Conservation (phyloP, 108 stramenopile species). For the Skeletonema costatum region DNA sequence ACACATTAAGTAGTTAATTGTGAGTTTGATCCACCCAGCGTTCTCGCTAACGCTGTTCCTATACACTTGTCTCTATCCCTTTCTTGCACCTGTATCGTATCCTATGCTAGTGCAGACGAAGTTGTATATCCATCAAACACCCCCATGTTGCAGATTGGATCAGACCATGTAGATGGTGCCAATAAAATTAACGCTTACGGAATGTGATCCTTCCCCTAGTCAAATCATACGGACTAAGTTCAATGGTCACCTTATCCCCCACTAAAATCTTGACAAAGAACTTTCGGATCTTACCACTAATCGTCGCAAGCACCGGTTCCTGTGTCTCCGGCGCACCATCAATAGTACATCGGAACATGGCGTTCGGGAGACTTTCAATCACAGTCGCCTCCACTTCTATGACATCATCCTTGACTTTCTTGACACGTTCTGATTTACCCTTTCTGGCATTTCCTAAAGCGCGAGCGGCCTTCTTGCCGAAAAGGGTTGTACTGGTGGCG, state of each 20-base stretch:
- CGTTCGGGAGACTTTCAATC: constrained; percentile 88
- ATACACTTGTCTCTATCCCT: background rate
- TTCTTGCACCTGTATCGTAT: background rate
- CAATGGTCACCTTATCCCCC: constrained; percentile 91
- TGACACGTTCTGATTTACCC: constrained; percentile 65
- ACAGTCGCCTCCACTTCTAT: constrained; percentile 89
- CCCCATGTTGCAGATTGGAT: background rate
- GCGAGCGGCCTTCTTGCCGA: constrained; percentile 84
- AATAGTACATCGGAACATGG: constrained; percentile 91
- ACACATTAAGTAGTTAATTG: background rate
- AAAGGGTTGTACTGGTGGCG: constrained; percentile 35
- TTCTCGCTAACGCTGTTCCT: background rate
- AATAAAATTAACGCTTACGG: constrained; percentile 73
- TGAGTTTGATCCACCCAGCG: background rate
- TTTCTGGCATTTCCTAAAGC: constrained; percentile 76
- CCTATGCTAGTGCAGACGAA: background rate
- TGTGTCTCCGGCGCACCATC: constrained; percentile 84
- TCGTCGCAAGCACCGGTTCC: constrained; percentile 84
- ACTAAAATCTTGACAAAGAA: constrained; percentile 93
- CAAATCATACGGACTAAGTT: constrained; percentile 93
- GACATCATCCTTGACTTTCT: constrained; percentile 90
- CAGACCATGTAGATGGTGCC: background rate
- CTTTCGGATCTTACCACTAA: constrained; percentile 93
- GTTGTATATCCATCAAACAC: background rate
- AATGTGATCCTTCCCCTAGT: constrained; percentile 94